Percentiles rank a stretch among this genome's conserved stretches.
Evolutionary conservation across 441 rosid genomes (phyloP).

Genomic region (Pelargonium australe): DNA sequence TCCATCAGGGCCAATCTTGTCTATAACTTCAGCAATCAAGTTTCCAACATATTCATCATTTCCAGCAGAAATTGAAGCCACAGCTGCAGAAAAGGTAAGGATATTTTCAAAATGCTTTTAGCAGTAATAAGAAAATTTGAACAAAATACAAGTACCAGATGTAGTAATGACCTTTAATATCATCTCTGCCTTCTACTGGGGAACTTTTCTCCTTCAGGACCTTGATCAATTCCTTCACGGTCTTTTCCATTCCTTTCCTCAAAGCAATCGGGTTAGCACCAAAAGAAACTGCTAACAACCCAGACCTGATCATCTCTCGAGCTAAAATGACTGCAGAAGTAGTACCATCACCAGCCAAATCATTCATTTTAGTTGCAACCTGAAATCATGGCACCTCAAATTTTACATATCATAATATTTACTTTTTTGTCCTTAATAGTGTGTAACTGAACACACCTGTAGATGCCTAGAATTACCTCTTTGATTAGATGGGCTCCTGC

Average conservation of each 20-base stretch:
- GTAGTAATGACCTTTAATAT: conserved; percentile 52
- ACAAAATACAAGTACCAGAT: conserved; percentile 5
- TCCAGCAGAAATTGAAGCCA: conserved; percentile 91
- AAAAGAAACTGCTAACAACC: conserved; percentile 62
- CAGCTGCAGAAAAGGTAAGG: conserved; percentile 43
- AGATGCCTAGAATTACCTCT: conserved; percentile 78
- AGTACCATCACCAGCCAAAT: conserved; percentile 87
- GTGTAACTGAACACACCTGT: conserved; percentile 15
- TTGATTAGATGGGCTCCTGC: conserved; percentile 69
- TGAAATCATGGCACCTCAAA: conserved; percentile 28
- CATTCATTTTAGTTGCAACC: conserved; percentile 79
- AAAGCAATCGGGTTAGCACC: conserved; percentile 81
- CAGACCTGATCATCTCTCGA: conserved; percentile 68
- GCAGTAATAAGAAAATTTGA: neutral
- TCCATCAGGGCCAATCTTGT: conserved; percentile 82
- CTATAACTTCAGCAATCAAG: conserved; percentile 70
- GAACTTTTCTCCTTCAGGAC: conserved; percentile 51
- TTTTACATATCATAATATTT: conserved; percentile 7
- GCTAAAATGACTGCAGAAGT: conserved; percentile 85
- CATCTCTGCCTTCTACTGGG: conserved; percentile 56
- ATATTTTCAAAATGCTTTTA: conserved; percentile 7
- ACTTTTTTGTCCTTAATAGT: conserved; percentile 5
- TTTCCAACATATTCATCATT: conserved; percentile 73
- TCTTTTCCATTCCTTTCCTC: conserved; percentile 65
- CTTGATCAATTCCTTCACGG: conserved; percentile 58